These are phyloP conservation scores for Pestalotiopsis fici DNA, from an alignment of 2,329 filamentous ascomycete genomes.

Conservation along the genomic window DNA sequence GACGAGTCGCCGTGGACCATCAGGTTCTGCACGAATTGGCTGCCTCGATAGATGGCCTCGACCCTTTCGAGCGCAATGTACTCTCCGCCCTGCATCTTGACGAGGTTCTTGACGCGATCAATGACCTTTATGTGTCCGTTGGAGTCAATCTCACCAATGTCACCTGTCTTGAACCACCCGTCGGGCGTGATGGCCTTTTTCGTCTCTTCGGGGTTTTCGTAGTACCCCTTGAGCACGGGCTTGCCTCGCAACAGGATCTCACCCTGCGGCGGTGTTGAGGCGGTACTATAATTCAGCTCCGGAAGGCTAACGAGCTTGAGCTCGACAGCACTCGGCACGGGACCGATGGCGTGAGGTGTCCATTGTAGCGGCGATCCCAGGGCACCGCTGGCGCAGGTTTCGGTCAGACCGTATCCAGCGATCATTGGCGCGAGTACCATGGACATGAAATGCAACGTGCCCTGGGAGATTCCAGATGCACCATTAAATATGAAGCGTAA, in stretches of 20 bases:
- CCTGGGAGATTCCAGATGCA: conserved; percentile 84
- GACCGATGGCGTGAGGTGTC: conserved; percentile 75
- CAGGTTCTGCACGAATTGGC: conserved; percentile 78
- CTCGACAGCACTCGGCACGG: conserved; percentile 76
- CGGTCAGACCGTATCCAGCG: conserved; percentile 89
- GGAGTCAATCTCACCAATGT: conserved; percentile 86
- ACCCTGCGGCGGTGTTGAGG: conserved; percentile 78
- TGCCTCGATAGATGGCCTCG: conserved; percentile 85
- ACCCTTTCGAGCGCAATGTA: conserved; percentile 97
- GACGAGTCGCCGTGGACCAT: conserved; percentile 81
- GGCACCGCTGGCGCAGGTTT: conserved; percentile 85
- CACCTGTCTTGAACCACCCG: conserved; percentile 96
- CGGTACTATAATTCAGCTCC: conserved; percentile 82
- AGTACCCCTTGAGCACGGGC: conserved; percentile 77
- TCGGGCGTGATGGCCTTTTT: conserved; percentile 75
- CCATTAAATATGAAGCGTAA: conserved; percentile 93
- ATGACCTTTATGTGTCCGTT: conserved; percentile 84
- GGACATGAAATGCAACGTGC: conserved; percentile 88
- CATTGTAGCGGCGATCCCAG: conserved; percentile 83
- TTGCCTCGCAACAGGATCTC: conserved; percentile 88
- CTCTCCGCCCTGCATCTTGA: conserved; percentile 94
- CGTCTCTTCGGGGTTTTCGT: conserved; percentile 84
- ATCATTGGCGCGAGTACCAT: conserved; percentile 95
- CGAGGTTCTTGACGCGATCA: conserved; percentile 96
- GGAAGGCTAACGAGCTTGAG: conserved; percentile 89